These are phyloP conservation scores for Trypanosoma rangeli DNA, from an alignment of 208 protist species.

Conservation along the genomic window DNA sequence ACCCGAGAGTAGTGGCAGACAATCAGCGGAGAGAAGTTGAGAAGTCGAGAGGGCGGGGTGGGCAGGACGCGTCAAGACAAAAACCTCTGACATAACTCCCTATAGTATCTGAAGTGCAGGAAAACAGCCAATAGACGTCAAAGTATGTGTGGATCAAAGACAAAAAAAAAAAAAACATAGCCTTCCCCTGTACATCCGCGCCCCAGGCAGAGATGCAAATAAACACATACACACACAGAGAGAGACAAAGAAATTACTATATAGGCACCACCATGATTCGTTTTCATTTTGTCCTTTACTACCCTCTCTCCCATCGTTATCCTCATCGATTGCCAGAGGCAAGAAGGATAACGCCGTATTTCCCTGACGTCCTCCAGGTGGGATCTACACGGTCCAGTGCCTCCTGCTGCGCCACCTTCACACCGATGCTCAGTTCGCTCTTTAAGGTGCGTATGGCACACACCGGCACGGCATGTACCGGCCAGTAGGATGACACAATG, in stretches of 20 bases:
- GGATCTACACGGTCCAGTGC: constrained; percentile 39
- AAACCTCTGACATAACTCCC: background rate
- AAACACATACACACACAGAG: background rate
- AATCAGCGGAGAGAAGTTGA: background rate
- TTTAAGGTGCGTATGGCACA: constrained; percentile 87
- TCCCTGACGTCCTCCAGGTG: constrained; percentile 72
- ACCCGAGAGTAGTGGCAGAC: no score
- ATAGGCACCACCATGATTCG: no score
- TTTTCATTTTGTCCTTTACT: no score
- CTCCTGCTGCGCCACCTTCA: constrained; percentile 47
- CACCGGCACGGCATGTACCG: constrained; percentile 62
- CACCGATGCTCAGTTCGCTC: constrained; percentile 81
- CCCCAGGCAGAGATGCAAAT: no score
- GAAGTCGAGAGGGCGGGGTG: background rate
- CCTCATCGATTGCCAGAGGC: constrained; percentile 12
- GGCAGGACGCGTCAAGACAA: no score
- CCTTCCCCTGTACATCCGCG: no score
- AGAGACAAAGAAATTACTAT: no score
- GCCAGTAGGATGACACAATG: constrained; percentile 76
- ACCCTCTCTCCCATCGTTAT: background rate
- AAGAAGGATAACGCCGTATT: constrained; percentile 83
- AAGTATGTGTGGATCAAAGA: background rate
- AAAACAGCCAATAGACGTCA: no score
- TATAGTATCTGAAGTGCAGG: no score
- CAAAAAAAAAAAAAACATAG: constrained; percentile 1